Conservation (phyloP, 2,329 filamentous ascomycete species). For the Penicillium freii region DNA sequence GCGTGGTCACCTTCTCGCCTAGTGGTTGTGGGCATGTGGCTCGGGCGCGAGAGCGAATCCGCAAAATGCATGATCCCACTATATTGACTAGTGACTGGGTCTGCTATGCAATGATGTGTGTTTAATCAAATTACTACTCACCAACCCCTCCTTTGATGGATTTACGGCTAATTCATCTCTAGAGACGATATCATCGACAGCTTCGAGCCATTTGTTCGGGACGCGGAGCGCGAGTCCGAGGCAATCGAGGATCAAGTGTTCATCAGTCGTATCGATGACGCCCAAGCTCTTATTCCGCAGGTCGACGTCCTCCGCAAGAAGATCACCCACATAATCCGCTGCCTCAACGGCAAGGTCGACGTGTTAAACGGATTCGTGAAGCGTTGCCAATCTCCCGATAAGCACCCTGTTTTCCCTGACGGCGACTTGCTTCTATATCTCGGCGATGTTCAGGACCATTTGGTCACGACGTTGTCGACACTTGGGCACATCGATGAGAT, state of each 20-base stretch:
- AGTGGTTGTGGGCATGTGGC: conserved; percentile 77
- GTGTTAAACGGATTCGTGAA: conserved; percentile 96
- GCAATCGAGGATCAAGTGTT: conserved; percentile 94
- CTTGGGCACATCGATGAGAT: conserved; percentile 95
- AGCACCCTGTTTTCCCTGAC: conserved; percentile 85
- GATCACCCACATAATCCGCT: conserved; percentile 83
- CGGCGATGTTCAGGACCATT: conserved; percentile 96
- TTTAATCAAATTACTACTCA: conserved; percentile 7
- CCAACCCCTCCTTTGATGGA: not conserved
- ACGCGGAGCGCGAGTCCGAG: conserved; percentile 82
- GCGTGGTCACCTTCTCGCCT: conserved; percentile 90
- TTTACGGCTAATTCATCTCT: not conserved
- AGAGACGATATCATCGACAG: conserved; percentile 95
- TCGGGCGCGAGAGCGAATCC: conserved; percentile 84
- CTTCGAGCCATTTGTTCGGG: conserved; percentile 81
- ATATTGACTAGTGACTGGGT: conserved; percentile 95
- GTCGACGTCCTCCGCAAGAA: conserved; percentile 89
- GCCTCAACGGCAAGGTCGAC: conserved; percentile 90
- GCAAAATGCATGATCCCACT: conserved; percentile 85
- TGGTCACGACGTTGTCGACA: conserved; percentile 96
- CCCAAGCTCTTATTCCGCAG: conserved; percentile 74
- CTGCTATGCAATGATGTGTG: conserved; percentile 92
- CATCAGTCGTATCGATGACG: conserved; percentile 83
- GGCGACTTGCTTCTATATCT: conserved; percentile 95
- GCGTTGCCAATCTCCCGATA: conserved; percentile 77